A percentile compares a stretch with the other conserved stretches of the same genome.
Conservation (phyloP, 2,329 filamentous ascomycete genomes). For the Penicillium brasilianum region DNA sequence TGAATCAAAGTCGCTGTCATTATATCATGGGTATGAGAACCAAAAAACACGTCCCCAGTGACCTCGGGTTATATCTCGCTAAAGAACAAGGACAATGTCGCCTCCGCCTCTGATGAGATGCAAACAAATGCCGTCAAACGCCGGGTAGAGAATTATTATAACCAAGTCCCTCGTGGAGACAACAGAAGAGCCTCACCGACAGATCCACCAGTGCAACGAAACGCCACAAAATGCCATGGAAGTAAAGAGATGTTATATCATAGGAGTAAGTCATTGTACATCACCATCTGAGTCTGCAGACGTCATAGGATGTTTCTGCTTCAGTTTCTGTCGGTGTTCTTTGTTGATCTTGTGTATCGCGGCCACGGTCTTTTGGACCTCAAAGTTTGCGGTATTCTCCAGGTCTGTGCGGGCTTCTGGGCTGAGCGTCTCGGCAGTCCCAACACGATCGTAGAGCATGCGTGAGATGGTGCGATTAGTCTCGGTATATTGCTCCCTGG, state of each 20-base stretch:
- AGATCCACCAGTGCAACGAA: not conserved
- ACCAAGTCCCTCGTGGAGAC: not conserved
- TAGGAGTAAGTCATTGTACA: slow-evolving; percentile 24
- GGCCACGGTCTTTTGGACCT: slow-evolving; percentile 76
- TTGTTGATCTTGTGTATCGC: slow-evolving; percentile 32
- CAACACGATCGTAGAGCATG: slow-evolving; percentile 76
- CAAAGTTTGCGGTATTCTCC: slow-evolving; percentile 75
- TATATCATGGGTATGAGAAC: not conserved
- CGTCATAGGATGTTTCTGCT: slow-evolving; percentile 29
- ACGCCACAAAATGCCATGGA: slow-evolving; percentile 1
- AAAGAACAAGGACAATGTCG: not conserved
- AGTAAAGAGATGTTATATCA: slow-evolving; percentile 13
- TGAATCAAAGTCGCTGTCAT: slow-evolving; percentile 1
- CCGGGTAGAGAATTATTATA: not conserved
- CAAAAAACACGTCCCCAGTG: not conserved
- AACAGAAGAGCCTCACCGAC: not conserved
- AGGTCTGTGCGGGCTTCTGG: slow-evolving; percentile 70
- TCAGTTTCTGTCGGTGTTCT: slow-evolving; percentile 16
- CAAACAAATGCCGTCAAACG: not conserved
- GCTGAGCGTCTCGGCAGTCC: slow-evolving; percentile 63
- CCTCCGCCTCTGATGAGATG: slow-evolving; percentile 5
- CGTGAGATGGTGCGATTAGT: slow-evolving; percentile 92
- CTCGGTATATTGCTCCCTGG: slow-evolving; percentile 85
- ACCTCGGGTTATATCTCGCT: not conserved
- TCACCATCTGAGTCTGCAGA: slow-evolving; percentile 27